Percentiles rank a stretch among this genome's conserved stretches.
phyloP scores from a whole-genome alignment of 1,139 yeast species.

The Nakaseomyces kungkrabaensis region DNA sequence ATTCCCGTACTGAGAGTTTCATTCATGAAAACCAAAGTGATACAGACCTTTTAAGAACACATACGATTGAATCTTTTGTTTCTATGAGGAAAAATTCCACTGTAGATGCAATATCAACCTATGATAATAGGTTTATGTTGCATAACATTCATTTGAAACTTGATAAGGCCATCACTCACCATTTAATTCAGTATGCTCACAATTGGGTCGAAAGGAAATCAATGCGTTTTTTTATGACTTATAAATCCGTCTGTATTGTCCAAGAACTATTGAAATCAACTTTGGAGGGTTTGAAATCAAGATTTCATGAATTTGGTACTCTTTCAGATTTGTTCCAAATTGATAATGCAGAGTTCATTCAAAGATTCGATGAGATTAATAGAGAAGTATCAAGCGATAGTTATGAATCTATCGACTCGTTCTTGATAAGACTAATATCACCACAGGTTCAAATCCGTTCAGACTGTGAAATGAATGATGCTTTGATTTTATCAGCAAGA shows the following conservation, averaged over 20 bases:
- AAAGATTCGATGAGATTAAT: constrained; percentile 43
- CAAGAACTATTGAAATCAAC: constrained; percentile 36
- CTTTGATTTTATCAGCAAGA: constrained; percentile 56
- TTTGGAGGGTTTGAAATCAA: constrained; percentile 12
- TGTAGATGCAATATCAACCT: constrained; percentile 33
- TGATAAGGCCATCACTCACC: constrained; percentile 54
- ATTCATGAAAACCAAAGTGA: background rate
- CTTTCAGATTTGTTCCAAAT: constrained; percentile 15
- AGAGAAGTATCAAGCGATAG: constrained; percentile 34
- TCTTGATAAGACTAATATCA: constrained; percentile 55
- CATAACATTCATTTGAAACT: constrained; percentile 68
- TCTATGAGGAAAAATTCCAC: constrained; percentile 32
- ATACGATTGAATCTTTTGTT: constrained; percentile 25
- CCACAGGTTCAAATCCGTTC: constrained; percentile 79
- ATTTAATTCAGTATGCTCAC: constrained; percentile 49
- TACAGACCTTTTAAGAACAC: constrained; percentile 12
- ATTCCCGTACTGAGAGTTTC: background rate
- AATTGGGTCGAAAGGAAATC: constrained; percentile 51
- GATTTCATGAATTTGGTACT: constrained; percentile 15
- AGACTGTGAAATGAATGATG: constrained; percentile 50
- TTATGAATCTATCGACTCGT: constrained; percentile 50
- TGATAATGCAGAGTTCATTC: constrained; percentile 28
- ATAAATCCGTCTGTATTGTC: constrained; percentile 62
- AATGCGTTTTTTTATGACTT: constrained; percentile 52
- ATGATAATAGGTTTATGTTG: constrained; percentile 67